Percentiles rank a stretch among this genome's conserved stretches.
phyloP scores from a whole-genome alignment of 352 stramenopile genomes.

The Globisporangium nagaii region DNA sequence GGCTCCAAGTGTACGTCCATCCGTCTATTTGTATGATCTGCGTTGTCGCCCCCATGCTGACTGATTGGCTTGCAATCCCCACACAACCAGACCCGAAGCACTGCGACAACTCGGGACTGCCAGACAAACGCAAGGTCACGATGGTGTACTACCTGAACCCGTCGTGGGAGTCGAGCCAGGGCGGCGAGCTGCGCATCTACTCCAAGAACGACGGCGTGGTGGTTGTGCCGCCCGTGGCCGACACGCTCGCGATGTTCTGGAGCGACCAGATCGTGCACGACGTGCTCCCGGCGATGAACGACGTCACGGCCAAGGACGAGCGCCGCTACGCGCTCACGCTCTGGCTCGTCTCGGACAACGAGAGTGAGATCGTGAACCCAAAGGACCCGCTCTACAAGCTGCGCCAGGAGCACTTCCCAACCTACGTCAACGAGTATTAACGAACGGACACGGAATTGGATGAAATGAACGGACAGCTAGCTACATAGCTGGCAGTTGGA shows the following conservation, averaged over 20 bases:
- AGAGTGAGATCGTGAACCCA: constrained; percentile 39
- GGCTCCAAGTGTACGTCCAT: constrained; percentile 37
- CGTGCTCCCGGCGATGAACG: constrained; percentile 49
- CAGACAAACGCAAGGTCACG: constrained; percentile 57
- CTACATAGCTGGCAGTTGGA: too few species aligned
- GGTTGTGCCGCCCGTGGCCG: constrained; percentile 58
- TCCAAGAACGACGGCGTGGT: constrained; percentile 20
- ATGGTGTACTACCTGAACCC: constrained; percentile 78
- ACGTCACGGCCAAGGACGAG: constrained; percentile 17
- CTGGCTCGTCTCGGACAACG: constrained; percentile 71
- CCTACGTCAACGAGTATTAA: constrained; percentile 11
- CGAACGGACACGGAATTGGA: too few species aligned
- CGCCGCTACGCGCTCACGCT: constrained; percentile 83
- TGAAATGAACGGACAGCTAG: too few species aligned
- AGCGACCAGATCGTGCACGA: constrained; percentile 86
- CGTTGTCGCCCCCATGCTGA: background rate
- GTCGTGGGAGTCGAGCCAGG: constrained; percentile 41
- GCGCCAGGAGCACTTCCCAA: constrained; percentile 34
- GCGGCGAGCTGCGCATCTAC: constrained; percentile 54
- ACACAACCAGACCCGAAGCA: constrained; percentile 35
- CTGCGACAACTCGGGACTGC: constrained; percentile 42
- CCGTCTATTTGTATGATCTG: background rate
- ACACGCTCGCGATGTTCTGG: constrained; percentile 86
- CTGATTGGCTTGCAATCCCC: background rate
- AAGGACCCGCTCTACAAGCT: constrained; percentile 27